Conservation (phyloP, 345 rosid species). For the Aquilaria sinensis region DNA sequence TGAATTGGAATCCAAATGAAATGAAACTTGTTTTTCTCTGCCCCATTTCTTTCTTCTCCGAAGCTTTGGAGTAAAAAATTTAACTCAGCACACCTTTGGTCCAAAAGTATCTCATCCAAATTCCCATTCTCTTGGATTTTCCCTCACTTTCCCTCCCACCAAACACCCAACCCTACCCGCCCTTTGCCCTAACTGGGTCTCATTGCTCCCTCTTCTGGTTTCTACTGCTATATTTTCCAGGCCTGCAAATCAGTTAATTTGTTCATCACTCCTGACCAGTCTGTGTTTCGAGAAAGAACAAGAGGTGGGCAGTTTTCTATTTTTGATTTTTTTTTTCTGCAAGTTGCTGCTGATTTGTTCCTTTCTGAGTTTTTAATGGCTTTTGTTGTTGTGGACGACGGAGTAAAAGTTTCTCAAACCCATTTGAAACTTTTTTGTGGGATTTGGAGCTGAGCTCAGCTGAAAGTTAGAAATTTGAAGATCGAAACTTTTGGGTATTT, state of each 20-base stretch:
- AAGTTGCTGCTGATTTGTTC: background rate
- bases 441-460: slow-evolving; percentile 15
- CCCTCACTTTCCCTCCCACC: background rate
- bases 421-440: background rate
- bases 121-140: slow-evolving; percentile 16
- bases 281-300: too few species aligned
- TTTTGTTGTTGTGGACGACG: too few species aligned
- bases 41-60: background rate
- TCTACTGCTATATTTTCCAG: too few species aligned
- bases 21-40: slow-evolving; percentile 3
- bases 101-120: slow-evolving; percentile 5
- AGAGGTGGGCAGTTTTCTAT: background rate
- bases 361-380: background rate
- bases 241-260: too few species aligned
- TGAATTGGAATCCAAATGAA: slow-evolving; percentile 4
- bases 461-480: background rate
- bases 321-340: background rate
- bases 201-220: too few species aligned
- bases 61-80: slow-evolving; percentile 4
- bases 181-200: too few species aligned
- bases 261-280: too few species aligned
- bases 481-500: background rate
- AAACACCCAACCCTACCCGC: slow-evolving; percentile 9
- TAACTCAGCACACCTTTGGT: background rate
- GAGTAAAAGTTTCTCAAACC: too few species aligned